These are phyloP conservation scores for Arbutus unedo DNA, from an alignment of 148 eudicot species.

Conservation along the genomic window DNA sequence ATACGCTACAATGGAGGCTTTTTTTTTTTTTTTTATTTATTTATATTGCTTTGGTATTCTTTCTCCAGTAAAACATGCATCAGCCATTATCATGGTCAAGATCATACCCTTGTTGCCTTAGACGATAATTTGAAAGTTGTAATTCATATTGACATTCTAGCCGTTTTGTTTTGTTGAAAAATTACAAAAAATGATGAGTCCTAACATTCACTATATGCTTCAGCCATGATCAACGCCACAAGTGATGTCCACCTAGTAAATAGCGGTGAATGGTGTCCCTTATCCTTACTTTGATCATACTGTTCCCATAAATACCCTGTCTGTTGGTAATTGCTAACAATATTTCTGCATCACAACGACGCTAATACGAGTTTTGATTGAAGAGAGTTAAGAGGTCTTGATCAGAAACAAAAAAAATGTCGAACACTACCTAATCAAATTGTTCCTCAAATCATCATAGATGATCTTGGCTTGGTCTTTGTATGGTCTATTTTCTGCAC, in stretches of 20 bases:
- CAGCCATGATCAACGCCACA: constrained; percentile 72
- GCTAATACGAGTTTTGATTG: neutral
- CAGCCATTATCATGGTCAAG: neutral
- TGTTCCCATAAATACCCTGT: constrained; percentile 82
- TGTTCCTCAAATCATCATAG: constrained; percentile 29
- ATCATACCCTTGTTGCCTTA: neutral
- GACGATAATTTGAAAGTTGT: neutral
- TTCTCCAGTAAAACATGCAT: neutral
- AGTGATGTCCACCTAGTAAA: constrained; percentile 98
- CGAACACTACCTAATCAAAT: constrained; percentile 62
- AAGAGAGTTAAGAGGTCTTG: neutral
- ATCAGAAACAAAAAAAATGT: neutral
- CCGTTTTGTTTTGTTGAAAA: neutral
- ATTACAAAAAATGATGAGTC: constrained; percentile 25
- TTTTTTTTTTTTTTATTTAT: no score
- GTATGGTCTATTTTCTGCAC: constrained; percentile 74
- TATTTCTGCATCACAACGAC: constrained; percentile 61
- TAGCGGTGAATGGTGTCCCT: constrained; percentile 75
- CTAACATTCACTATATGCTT: constrained; percentile 60
- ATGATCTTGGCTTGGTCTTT: constrained; percentile 44
- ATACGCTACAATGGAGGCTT: no score
- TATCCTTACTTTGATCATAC: constrained; percentile 83
- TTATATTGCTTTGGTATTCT: no score
- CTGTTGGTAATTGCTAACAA: constrained; percentile 57
- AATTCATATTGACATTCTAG: neutral